Conservation (phyloP, 768 basidiomycete genomes). For the Glaciozyma martinii region DNA sequence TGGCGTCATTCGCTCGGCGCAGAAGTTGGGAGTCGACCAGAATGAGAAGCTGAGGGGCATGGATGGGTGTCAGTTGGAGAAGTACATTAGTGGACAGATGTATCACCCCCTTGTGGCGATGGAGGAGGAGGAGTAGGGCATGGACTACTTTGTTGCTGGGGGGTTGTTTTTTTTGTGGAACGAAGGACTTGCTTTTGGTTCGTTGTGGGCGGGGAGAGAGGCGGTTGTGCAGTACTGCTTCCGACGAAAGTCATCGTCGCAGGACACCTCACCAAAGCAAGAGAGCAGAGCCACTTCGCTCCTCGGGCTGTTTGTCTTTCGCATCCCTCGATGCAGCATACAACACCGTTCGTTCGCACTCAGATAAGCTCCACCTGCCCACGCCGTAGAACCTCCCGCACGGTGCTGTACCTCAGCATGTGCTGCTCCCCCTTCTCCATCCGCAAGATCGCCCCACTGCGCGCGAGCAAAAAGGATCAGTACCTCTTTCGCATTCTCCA, state of each 20-base stretch:
- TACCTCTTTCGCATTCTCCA: too few species aligned
- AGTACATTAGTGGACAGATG: conserved; percentile 26
- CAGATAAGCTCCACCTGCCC: conserved; percentile 24
- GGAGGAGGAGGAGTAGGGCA: neutral
- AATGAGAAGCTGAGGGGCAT: conserved; percentile 25
- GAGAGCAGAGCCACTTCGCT: too few species aligned
- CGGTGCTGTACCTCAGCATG: conserved; percentile 29
- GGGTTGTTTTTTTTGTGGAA: neutral
- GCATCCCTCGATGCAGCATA: too few species aligned
- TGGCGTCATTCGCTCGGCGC: conserved; percentile 68
- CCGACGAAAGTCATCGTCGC: too few species aligned
- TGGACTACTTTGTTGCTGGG: neutral
- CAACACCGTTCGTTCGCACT: neutral
- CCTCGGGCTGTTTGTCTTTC: too few species aligned
- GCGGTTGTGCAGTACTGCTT: too few species aligned
- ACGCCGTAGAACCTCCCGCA: conserved; percentile 12
- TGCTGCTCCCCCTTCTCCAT: conserved; percentile 22
- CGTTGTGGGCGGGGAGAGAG: too few species aligned
- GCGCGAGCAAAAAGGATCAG: too few species aligned
- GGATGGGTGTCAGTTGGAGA: conserved; percentile 26
- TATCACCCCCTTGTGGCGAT: conserved; percentile 21
- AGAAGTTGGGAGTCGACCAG: conserved; percentile 43
- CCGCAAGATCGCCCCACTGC: conserved; percentile 20
- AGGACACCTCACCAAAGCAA: too few species aligned
- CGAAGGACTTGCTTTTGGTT: too few species aligned